Evolutionary conservation across 2,329 filamentous ascomycete species (phyloP).

Genomic region (Hyphodiscus sp.): DNA sequence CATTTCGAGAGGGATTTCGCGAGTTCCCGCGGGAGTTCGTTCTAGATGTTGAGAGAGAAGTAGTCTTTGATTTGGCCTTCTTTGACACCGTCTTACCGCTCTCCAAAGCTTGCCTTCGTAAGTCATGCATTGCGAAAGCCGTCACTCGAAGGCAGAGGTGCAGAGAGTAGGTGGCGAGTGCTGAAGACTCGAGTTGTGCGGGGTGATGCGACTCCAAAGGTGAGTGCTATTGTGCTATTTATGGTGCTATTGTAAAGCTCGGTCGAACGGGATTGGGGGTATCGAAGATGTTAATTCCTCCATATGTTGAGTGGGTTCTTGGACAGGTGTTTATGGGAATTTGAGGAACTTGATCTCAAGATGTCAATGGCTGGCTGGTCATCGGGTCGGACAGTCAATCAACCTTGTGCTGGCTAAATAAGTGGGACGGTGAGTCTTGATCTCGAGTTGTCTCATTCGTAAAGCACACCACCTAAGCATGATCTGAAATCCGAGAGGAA

Average conservation of each 20-base stretch:
- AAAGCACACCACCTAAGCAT: not conserved
- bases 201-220: slow-evolving; percentile 5
- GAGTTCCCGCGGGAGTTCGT: slow-evolving; percentile 42
- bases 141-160: not conserved
- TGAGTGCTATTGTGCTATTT: not conserved
- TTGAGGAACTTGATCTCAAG: not conserved
- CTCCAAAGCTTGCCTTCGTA: slow-evolving; percentile 48
- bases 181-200: slow-evolving; percentile 9
- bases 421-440: not conserved
- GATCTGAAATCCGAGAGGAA: not conserved
- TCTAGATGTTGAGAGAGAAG: slow-evolving; percentile 42
- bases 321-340: not conserved
- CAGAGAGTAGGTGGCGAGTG: slow-evolving; percentile 1
- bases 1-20: slow-evolving; percentile 41
- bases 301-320: slow-evolving; percentile 4
- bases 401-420: not conserved
- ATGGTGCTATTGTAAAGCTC: slow-evolving; percentile 16
- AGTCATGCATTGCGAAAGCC: slow-evolving; percentile 36
- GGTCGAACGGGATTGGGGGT: slow-evolving; percentile 12
- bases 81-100: slow-evolving; percentile 52
- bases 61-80: slow-evolving; percentile 44
- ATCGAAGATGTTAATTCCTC: slow-evolving; percentile 12
- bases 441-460: no score
- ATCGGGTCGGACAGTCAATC: not conserved
- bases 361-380: no score